These are phyloP conservation scores for Pilaira anomala DNA, from an alignment of 192 early-diverging fungal genomes.

Conservation along the genomic window DNA sequence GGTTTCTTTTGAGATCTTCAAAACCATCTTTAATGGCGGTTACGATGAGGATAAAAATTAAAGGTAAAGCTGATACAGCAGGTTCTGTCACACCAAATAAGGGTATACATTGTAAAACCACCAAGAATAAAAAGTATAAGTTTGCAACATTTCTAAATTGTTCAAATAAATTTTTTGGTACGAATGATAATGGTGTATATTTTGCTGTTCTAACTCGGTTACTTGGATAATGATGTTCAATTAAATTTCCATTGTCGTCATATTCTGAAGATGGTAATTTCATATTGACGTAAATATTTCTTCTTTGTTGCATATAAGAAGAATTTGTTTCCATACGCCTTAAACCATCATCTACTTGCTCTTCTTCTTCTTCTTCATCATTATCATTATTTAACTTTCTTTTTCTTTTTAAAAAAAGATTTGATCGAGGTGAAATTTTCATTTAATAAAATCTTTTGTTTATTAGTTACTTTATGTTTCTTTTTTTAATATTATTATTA, in stretches of 20 bases:
- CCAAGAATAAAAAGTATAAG: conserved; percentile 89
- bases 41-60: conserved; percentile 73
- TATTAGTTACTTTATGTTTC: no score
- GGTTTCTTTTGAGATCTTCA: conserved; percentile 88
- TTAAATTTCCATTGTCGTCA: conserved; percentile 29
- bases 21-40: conserved; percentile 87
- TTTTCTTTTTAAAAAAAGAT: conserved; percentile 10
- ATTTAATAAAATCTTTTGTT: not conserved
- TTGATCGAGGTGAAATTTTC: conserved; percentile 16
- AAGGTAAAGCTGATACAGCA: conserved; percentile 73
- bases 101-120: conserved; percentile 73
- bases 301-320: conserved; percentile 33
- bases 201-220: conserved; percentile 89
- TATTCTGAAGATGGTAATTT: conserved; percentile 16
- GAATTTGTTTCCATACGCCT: conserved; percentile 29
- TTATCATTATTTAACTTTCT: no score
- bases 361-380: not conserved
- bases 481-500: not conserved
- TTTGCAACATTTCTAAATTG: conserved; percentile 96
- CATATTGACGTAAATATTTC: conserved; percentile 42
- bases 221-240: conserved; percentile 40
- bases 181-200: conserved; percentile 85
- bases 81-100: conserved; percentile 65
- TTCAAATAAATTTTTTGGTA: conserved; percentile 95
- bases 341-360: conserved; percentile 7